Conservation (phyloP, 768 basidiomycete genomes). For the Rhizopogon vulgaris region DNA sequence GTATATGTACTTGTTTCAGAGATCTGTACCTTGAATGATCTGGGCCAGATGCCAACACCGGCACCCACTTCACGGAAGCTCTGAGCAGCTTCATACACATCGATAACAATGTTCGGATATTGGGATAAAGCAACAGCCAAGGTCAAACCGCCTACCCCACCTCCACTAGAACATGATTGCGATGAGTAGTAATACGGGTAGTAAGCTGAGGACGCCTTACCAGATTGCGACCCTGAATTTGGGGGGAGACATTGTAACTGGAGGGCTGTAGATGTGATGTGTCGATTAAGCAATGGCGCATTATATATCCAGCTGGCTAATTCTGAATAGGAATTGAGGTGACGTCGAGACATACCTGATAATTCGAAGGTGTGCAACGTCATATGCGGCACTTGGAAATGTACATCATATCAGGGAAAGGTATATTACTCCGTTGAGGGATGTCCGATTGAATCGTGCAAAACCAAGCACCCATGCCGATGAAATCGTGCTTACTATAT, state of each 20-base stretch:
- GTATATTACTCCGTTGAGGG: not conserved
- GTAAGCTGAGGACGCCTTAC: conserved; percentile 5
- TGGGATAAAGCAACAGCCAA: conserved; percentile 29
- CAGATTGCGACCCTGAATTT: conserved; percentile 26
- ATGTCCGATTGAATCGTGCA: conserved; percentile 20
- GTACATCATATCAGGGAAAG: conserved; percentile 1
- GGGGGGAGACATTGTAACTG: conserved; percentile 7
- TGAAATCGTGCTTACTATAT: conserved; percentile 14
- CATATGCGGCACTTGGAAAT: no score
- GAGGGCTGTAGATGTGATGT: not conserved
- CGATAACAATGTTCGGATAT: conserved; percentile 49
- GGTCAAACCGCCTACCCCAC: conserved; percentile 35
- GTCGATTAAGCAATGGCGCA: not conserved
- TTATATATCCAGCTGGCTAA: not conserved
- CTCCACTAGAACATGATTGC: conserved; percentile 25
- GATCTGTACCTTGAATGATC: conserved; percentile 20
- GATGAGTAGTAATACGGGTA: not conserved
- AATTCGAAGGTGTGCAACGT: no score
- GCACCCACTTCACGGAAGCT: conserved; percentile 53
- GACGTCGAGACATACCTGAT: not conserved
- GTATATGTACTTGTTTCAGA: not conserved
- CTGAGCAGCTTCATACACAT: conserved; percentile 48
- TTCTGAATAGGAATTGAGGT: not conserved
- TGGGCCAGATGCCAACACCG: conserved; percentile 46
- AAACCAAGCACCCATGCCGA: conserved; percentile 7